Evolutionary conservation across 106 monocot genomes (phyloP).

Genomic region (Gastrodia elata): DNA sequence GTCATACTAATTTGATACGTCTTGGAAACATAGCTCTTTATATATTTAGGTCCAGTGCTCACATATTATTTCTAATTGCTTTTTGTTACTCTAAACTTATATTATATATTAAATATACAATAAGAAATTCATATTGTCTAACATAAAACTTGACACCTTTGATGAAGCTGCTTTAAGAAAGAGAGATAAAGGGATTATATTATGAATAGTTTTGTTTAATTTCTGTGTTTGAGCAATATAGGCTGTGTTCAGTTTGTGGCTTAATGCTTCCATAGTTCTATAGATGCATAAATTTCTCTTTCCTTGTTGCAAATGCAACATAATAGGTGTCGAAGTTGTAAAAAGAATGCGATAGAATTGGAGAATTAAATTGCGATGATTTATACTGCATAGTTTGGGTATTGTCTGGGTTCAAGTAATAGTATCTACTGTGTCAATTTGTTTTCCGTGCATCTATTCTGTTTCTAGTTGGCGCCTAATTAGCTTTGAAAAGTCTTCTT

Average conservation of each 20-base stretch:
- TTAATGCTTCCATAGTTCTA: too few relatives aligned
- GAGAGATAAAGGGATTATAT: not conserved
- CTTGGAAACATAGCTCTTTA: not conserved
- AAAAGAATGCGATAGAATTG: too few relatives aligned
- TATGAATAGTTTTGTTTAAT: not conserved
- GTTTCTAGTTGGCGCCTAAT: not conserved
- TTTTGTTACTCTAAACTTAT: not conserved
- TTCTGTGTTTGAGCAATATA: not conserved
- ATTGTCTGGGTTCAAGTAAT: too few relatives aligned
- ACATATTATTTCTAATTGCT: not conserved
- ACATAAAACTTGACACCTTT: not conserved
- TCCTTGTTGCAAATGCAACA: too few relatives aligned
- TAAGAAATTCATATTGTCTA: not conserved
- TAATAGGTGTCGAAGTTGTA: too few relatives aligned
- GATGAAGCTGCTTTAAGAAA: not conserved
- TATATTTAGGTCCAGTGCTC: not conserved
- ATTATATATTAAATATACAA: not conserved
- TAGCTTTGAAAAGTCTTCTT: not conserved
- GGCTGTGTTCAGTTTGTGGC: not conserved
- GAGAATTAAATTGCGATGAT: not conserved
- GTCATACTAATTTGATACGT: not conserved
- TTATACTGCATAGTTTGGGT: not conserved
- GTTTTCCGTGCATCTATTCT: not conserved
- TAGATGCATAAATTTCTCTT: too few relatives aligned
- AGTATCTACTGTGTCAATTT: too few relatives aligned